A percentile compares a stretch with the other conserved stretches of the same genome.
phyloP scores from a whole-genome alignment of 2,329 filamentous ascomycete species.

The Alternaria sp. region DNA sequence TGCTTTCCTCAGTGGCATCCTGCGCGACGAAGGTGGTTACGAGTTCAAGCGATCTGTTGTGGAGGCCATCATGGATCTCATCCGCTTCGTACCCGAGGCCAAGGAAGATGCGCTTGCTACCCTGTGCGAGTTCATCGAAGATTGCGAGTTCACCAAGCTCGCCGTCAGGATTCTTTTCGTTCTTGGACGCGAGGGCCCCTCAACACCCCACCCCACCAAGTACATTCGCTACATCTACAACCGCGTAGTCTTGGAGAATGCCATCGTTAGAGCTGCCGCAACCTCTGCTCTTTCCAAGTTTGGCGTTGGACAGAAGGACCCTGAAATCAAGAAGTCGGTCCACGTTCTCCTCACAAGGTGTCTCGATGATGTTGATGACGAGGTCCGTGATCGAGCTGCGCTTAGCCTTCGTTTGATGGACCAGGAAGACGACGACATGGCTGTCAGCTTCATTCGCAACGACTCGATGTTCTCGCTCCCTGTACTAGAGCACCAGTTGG shows the following conservation, averaged over 20 bases:
- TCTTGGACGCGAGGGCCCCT: conserved; percentile 92
- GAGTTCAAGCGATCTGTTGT: conserved; percentile 98
- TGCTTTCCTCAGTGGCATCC: conserved; percentile 93
- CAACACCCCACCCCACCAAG: conserved; percentile 95
- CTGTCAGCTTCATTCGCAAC: conserved; percentile 90
- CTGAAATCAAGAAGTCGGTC: conserved; percentile 96
- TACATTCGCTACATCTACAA: conserved; percentile 99
- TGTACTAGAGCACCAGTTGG: conserved; percentile 95
- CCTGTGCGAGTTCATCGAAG: conserved; percentile 98
- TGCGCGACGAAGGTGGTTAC: conserved; percentile 96
- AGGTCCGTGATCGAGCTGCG: conserved; percentile 94
- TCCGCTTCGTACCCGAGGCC: conserved; percentile 96
- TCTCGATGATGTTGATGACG: conserved; percentile 95
- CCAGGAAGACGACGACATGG: conserved; percentile 84
- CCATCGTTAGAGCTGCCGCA: conserved; percentile 91
- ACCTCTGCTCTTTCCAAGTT: conserved; percentile 97
- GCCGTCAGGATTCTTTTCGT: conserved; percentile 95
- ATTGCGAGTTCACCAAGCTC: conserved; percentile 98
- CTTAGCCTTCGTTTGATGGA: conserved; percentile 92
- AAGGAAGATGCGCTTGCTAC: conserved; percentile 87
- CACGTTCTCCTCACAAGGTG: conserved; percentile 91
- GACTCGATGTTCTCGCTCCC: conserved; percentile 96
- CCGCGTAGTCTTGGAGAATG: conserved; percentile 95
- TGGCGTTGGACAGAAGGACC: conserved; percentile 91
- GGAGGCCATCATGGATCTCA: conserved; percentile 98